These are phyloP conservation scores for Tuber brumale DNA, from an alignment of 495 filamentous ascomycete species.

Conservation along the genomic window DNA sequence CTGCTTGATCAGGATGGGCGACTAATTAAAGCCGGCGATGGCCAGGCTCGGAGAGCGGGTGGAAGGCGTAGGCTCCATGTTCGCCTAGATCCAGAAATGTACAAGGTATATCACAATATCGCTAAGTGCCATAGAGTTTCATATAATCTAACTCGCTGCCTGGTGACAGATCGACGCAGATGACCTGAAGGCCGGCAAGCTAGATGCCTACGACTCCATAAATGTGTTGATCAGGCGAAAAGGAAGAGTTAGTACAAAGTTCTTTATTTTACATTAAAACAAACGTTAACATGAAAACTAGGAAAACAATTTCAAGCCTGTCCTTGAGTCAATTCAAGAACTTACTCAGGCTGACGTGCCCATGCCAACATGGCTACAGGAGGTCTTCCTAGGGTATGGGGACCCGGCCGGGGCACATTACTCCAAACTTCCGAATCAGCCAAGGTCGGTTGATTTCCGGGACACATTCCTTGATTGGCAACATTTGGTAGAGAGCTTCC, in stretches of 20 bases:
- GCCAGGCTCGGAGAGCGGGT: conserved; percentile 49
- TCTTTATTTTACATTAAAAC: conserved; percentile 2
- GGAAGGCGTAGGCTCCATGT: conserved; percentile 67
- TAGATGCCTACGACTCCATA: conserved; percentile 74
- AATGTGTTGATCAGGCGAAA: conserved; percentile 81
- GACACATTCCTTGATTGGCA: conserved; percentile 96
- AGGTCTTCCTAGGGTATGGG: conserved; percentile 93
- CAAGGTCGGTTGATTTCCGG: conserved; percentile 74
- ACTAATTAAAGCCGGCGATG: conserved; percentile 51
- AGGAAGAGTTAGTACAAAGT: conserved; percentile 48
- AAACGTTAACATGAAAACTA: conserved; percentile 8
- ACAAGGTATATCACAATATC: conserved; percentile 49
- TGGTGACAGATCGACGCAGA: conserved; percentile 56
- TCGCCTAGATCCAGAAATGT: conserved; percentile 70
- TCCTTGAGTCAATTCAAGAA: conserved; percentile 82
- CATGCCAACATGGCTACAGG: conserved; percentile 85
- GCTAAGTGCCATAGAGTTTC: conserved; percentile 9
- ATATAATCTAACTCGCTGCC: conserved; percentile 15
- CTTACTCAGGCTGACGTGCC: conserved; percentile 79
- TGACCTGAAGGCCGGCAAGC: conserved; percentile 54
- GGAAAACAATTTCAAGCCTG: conserved; percentile 96
- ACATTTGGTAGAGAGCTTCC: conserved; percentile 80
- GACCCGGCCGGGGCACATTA: conserved; percentile 84
- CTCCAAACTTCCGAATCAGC: conserved; percentile 68
- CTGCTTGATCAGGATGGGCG: conserved; percentile 83